Evolutionary conservation across 495 filamentous ascomycete species (phyloP), one percentile per base, ranked within the genome.

Genomic region (Aspergillus baeticus): DNA sequence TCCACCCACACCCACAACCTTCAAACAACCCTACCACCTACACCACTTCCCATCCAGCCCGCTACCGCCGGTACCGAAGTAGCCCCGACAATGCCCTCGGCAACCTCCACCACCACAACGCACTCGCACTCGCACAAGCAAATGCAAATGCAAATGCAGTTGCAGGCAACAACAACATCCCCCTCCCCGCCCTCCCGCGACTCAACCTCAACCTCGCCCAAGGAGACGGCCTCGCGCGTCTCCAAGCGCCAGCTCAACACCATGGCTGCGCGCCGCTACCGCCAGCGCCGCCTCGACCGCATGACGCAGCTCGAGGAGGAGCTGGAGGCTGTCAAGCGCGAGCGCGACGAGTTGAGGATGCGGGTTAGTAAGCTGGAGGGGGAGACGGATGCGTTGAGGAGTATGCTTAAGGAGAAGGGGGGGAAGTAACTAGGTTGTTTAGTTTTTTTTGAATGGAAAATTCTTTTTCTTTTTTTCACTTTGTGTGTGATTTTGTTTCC

Each of bases 231-330:
- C 2, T 69, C 67, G 35, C 65, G 68, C 20, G 65, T 75, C 17
- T 62, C 70, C 49, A 88, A 87, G 64, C 85, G 86, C 17, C 77
- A 80, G 45, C 79, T 84, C 35, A 89, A 91, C 66, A 87, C 87
- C 47, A 70, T 89, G 41, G 84, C 85, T 5, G 85, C 87, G 50
- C 82, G 87, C 51, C 81, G 86, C 53, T 92, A 87, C 69, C 82
- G 88, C 21, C 81, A 89, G 71, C 84, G 82, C 55, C 82, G 86
- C 41, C 78, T 89, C 23, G 85, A 87, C 59, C 81, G 81, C 59
- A 77, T 91, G 66, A 75, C 79, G 57, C 78, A 79, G 55, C 74
- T 92, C 18, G 84, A 89, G 66, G 71, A 69, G 4, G 80, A 81
- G 59, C 74, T 89, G 51, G 80, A 82, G 49, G 75, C 77, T 42